Evolutionary conservation across 805 yeast genomes (phyloP), one percentile per base, ranked within the genome.

Genomic region (Soucietia sequanensis): DNA sequence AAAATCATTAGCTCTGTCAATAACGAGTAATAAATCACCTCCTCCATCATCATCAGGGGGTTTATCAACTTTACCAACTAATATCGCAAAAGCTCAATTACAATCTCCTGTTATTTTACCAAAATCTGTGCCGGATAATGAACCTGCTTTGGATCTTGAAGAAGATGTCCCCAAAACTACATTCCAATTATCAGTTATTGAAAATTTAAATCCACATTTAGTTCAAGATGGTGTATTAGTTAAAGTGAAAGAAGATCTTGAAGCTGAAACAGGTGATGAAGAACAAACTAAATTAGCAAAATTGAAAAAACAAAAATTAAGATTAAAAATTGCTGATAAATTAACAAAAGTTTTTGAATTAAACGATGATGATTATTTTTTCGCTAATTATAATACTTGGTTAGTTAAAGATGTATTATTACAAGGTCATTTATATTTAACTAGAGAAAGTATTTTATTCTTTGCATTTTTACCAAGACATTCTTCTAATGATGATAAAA

Each of bases 381-480:
- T 73, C 21, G 74, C 71, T n/a, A 84, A 80, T 42, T 83, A 71
- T 48, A 72, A 82, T 3, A 79, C 89, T 20, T 90, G 96, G 95
- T 64, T 90, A 23, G 66, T 88, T 38, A 76, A 80, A 40, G 95
- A 86, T 48, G 93, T 90, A 0, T 63, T 91, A 18, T 62, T 89
- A 17, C 96, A 88, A 57, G 98, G 98, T 2, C 90, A 84, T 48
- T 56, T 89, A 12, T 84, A 84, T 47, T 57, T 91, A 17, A 89
- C 97, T 1, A 58, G 67, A 27, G 63, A 71, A 11, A 76, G 76
- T 41, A 53, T 90, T 5, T 60, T 87, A 28, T 91, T 86, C 52
- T 83, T 83, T 61, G 93, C 96, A 0, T 80, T 78, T 46, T 57
- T 91, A 7, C 96, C 97, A 0, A 35, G 39, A 29, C 35, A 41